Percentiles rank a stretch among this genome's conserved stretches.
phyloP scores from a whole-genome alignment of 2,329 filamentous ascomycete species.

The Aspergillus proliferans region DNA sequence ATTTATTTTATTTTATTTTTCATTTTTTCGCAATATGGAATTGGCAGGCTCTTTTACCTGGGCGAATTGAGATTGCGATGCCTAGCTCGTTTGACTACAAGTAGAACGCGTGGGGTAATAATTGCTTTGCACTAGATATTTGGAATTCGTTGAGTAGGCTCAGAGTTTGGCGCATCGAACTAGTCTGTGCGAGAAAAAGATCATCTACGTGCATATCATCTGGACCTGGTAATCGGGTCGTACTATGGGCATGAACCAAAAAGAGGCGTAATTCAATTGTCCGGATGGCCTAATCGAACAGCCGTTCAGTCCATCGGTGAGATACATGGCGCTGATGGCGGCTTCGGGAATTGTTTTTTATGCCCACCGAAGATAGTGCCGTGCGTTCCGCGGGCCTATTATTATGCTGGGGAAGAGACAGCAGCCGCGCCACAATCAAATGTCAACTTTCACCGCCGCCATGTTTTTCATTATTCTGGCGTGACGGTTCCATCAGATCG shows the following conservation, averaged over 20 bases:
- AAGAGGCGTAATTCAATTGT: neutral
- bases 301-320: neutral
- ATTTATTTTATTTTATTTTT: too few species aligned
- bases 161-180: neutral
- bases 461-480: neutral
- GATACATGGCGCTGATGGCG: neutral
- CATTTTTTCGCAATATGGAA: too few species aligned
- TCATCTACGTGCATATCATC: neutral
- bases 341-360: too few species aligned
- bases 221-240: neutral
- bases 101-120: too few species aligned
- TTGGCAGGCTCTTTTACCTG: too few species aligned
- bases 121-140: neutral
- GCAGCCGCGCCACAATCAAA: neutral
- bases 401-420: neutral
- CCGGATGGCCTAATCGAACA: neutral
- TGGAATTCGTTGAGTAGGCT: neutral
- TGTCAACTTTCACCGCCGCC: neutral
- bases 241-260: neutral
- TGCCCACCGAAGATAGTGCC: too few species aligned
- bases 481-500: neutral
- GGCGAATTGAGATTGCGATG: too few species aligned
- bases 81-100: too few species aligned
- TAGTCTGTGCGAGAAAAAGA: neutral
- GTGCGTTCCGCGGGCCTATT: too few species aligned